Conservation (phyloP, 2,329 filamentous ascomycete genomes). For the Biscogniauxia sp. region DNA sequence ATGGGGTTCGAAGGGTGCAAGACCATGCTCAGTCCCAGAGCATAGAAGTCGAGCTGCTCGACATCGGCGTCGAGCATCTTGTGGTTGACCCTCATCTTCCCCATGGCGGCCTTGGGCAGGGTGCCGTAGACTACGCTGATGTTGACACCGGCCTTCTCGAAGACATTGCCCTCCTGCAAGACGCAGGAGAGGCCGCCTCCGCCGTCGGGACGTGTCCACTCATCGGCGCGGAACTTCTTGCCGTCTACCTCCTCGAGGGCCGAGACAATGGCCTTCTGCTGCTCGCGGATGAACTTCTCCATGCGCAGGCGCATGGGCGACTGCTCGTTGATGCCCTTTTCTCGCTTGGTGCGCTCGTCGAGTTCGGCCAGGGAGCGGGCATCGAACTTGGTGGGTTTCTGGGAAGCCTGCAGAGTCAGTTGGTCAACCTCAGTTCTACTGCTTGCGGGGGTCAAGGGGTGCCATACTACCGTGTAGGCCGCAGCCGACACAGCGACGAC, state of each 20-base stretch:
- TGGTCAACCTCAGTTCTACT: slow-evolving; percentile 19
- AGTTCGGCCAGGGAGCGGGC: slow-evolving; percentile 75
- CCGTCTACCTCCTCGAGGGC: slow-evolving; percentile 84
- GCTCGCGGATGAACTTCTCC: slow-evolving; percentile 92
- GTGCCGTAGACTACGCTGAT: slow-evolving; percentile 93
- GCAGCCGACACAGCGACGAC: slow-evolving; percentile 17
- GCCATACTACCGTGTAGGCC: slow-evolving; percentile 25
- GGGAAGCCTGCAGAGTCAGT: slow-evolving; percentile 36
- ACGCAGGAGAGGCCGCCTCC: slow-evolving; percentile 94
- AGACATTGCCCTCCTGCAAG: slow-evolving; percentile 92
- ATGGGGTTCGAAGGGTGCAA: slow-evolving; percentile 93
- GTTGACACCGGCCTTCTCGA: slow-evolving; percentile 96
- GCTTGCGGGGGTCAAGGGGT: background rate
- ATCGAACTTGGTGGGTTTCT: slow-evolving; percentile 52
- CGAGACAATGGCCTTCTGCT: slow-evolving; percentile 83
- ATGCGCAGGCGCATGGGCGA: slow-evolving; percentile 97
- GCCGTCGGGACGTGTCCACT: slow-evolving; percentile 83
- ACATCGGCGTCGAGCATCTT: slow-evolving; percentile 74
- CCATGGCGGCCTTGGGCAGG: slow-evolving; percentile 80
- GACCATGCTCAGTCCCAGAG: slow-evolving; percentile 87
- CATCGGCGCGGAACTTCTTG: slow-evolving; percentile 75
- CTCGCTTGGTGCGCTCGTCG: slow-evolving; percentile 77
- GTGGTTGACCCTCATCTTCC: slow-evolving; percentile 92
- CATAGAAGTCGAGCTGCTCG: slow-evolving; percentile 88
- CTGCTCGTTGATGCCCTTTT: slow-evolving; percentile 68